phyloP scores from a whole-genome alignment of 306 rosid species.

The Senna tora region DNA sequence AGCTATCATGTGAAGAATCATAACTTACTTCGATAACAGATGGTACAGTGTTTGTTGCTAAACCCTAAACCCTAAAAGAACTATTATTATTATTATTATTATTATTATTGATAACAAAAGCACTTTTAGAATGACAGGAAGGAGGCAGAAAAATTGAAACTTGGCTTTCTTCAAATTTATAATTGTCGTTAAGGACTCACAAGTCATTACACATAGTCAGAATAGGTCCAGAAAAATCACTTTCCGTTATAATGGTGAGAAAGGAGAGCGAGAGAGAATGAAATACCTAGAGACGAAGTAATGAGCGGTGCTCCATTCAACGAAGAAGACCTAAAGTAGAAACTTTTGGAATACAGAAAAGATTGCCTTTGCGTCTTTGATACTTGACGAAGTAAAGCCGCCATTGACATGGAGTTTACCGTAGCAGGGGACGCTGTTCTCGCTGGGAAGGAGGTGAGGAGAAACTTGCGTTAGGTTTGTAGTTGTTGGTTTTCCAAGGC shows the following conservation, averaged over 20 bases:
- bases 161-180: background rate
- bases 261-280: background rate
- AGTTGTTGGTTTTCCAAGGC: too few relatives aligned
- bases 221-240: background rate
- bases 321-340: background rate
- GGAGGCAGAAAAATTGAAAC: too few relatives aligned
- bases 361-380: background rate
- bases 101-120: too few relatives aligned
- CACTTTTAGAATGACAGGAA: too few relatives aligned
- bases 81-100: too few relatives aligned
- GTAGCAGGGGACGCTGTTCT: background rate
- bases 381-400: constrained; percentile 7
- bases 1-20: background rate
- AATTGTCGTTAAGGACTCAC: background rate
- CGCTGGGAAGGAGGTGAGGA: too few relatives aligned
- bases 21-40: background rate
- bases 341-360: background rate
- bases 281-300: constrained; percentile 38
- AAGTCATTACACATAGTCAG: background rate
- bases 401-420: constrained; percentile 4
- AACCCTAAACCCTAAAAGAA: too few relatives aligned
- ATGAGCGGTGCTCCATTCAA: constrained; percentile 11
- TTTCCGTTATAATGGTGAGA: constrained; percentile 1
- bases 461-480: too few relatives aligned
- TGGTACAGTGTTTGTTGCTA: background rate